Conservation (phyloP, 768 basidiomycete genomes). For the Boletus pseudopeckii region DNA sequence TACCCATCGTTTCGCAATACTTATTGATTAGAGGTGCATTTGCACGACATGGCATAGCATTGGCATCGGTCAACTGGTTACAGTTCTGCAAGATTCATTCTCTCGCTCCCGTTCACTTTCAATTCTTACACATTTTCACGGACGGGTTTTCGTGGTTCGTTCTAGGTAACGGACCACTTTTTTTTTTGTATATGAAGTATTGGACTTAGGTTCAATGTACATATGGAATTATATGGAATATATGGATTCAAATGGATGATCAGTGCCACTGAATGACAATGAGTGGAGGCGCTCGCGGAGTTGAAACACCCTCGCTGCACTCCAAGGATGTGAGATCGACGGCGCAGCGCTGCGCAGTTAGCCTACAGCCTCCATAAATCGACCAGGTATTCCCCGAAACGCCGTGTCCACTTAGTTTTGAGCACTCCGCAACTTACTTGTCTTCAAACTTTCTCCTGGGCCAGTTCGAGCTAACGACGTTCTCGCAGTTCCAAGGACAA, state of each 20-base stretch:
- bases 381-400: neutral
- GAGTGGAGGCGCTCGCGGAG: constrained; percentile 13
- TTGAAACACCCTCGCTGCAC: constrained; percentile 1
- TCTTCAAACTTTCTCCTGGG: neutral
- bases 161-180: neutral
- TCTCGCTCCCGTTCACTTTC: neutral
- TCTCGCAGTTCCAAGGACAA: neutral
- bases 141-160: neutral
- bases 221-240: neutral
- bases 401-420: neutral
- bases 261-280: neutral
- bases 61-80: neutral
- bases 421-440: neutral
- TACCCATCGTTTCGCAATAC: constrained; percentile 2
- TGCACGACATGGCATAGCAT: constrained; percentile 16
- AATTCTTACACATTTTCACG: neutral
- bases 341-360: too few species aligned
- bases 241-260: neutral
- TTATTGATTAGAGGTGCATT: constrained; percentile 14
- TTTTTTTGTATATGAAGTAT: neutral
- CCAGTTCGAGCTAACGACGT: neutral
- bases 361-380: neutral
- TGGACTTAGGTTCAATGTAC: neutral
- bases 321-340: constrained; percentile 9
- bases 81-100: constrained; percentile 4